Base-by-base conservation (phyloP, 2,329 filamentous ascomycete species). In the Aspergillus flavus region DNA sequence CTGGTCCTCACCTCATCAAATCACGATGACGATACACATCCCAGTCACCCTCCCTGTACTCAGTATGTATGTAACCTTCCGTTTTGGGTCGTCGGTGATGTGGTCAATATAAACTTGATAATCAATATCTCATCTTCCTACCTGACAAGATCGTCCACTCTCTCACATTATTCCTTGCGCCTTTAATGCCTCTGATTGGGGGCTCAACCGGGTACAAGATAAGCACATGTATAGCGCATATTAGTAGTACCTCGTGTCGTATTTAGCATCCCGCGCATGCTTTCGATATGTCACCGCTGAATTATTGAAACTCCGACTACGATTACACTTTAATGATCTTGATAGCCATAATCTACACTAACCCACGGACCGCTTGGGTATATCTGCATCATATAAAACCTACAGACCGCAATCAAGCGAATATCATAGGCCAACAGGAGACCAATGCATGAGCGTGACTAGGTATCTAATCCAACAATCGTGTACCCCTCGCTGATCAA, bases 31-130 rank as follows among this genome's bases (percentile, higher is more conserved):
- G 11, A 48, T 19, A 48, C 21, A 48, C 21, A 48, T 48, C 21
- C 45, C 43, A 46, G 43, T 23, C n/a, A 26, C 11, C 32, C 16
- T 36, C 28, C 4, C 28, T 23, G 12, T 34, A 34, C 32, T 34
- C 26, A 28, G 26, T 28, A 34, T 34, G 10, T 54, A 28, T 56
- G 39, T 61, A 26, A 56, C 59, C 59, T 61, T 57, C 59, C 59
- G 4, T 36, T 48, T 61, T 61, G 9, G 30, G 52, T 11, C n/a
- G 30, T 21, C 52, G 59, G 43, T 58, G 56, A 46, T 57, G 41
- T 43, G 41, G n/a, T 58, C 55, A 46, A 58, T 19, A 32, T 26
- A 23, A 23, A 39, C 9, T 39, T 39, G n/a, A 16, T 39, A 11
- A 52, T n/a, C 1, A 1, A 7, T 53, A 32, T 53, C 30, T 53